phyloP scores from a whole-genome alignment of 352 stramenopile genomes.

The Phytopythium cucurbitacearum region DNA sequence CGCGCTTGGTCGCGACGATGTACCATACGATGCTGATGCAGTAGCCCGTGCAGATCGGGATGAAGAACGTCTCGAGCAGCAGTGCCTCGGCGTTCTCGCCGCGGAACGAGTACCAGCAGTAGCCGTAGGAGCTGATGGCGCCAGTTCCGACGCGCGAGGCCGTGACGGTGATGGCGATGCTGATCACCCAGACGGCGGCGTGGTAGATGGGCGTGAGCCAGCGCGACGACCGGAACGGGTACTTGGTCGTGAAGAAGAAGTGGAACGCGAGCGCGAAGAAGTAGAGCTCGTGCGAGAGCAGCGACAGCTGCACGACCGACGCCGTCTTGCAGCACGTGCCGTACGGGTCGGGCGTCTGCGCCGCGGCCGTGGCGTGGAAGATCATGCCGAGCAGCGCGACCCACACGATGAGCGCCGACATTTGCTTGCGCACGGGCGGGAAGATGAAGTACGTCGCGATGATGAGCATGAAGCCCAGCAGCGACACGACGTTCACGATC shows the following conservation, averaged over 20 bases:
- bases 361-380: constrained; percentile 69
- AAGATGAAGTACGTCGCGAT: constrained; percentile 79
- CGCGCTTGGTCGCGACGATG: constrained; percentile 62
- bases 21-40: constrained; percentile 71
- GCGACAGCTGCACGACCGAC: constrained; percentile 58
- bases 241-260: constrained; percentile 88
- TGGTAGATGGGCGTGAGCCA: constrained; percentile 74
- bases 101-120: constrained; percentile 70
- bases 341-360: constrained; percentile 43
- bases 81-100: constrained; percentile 48
- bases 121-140: constrained; percentile 69
- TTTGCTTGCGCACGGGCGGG: constrained; percentile 72
- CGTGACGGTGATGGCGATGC: constrained; percentile 44
- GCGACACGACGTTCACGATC: constrained; percentile 55
- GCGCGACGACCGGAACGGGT: constrained; percentile 73
- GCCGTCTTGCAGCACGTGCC: constrained; percentile 57
- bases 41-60: constrained; percentile 49
- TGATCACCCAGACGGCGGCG: constrained; percentile 53
- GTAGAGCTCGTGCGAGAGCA: constrained; percentile 81
- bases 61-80: constrained; percentile 64
- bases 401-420: constrained; percentile 77
- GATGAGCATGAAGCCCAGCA: constrained; percentile 75
- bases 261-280: constrained; percentile 83
- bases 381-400: constrained; percentile 77
- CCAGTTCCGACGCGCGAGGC: constrained; percentile 36